These are phyloP conservation scores for Geotrichum candidum DNA, from an alignment of 1,139 yeast species.

Conservation along the genomic window DNA sequence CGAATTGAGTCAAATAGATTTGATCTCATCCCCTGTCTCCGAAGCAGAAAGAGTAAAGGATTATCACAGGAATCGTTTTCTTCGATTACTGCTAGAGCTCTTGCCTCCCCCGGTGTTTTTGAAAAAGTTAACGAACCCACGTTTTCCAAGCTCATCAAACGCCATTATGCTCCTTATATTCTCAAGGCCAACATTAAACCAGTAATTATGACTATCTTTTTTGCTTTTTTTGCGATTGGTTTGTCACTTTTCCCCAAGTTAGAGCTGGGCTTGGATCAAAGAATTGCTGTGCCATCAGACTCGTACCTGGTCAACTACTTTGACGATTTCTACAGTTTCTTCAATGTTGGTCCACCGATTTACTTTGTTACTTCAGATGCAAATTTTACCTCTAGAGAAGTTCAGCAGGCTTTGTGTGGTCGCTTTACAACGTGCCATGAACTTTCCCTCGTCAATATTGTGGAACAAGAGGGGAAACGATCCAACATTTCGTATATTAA, in stretches of 20 bases:
- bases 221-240: constrained; percentile 60
- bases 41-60: constrained; percentile 16
- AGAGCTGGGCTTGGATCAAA: constrained; percentile 78
- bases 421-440: constrained; percentile 78
- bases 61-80: constrained; percentile 24
- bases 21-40: constrained; percentile 45
- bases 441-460: constrained; percentile 70
- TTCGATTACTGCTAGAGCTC: constrained; percentile 23
- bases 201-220: constrained; percentile 48
- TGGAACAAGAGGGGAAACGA: constrained; percentile 79
- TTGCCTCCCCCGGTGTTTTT: constrained; percentile 29
- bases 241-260: constrained; percentile 63
- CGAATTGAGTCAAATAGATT: constrained; percentile 54
- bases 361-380: constrained; percentile 69
- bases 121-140: constrained; percentile 28
- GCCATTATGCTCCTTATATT: constrained; percentile 53
- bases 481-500: constrained; percentile 57
- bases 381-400: constrained; percentile 53
- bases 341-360: constrained; percentile 88
- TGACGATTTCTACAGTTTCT: constrained; percentile 62
- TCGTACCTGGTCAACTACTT: constrained; percentile 79
- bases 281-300: constrained; percentile 76
- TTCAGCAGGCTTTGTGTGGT: constrained; percentile 78
- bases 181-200: constrained; percentile 46
- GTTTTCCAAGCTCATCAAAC: constrained; percentile 40